Percentiles rank a stretch among this genome's conserved stretches.
Conservation (phyloP, 2,329 filamentous ascomycete species). For the Graphiopsis chlorocephala region DNA sequence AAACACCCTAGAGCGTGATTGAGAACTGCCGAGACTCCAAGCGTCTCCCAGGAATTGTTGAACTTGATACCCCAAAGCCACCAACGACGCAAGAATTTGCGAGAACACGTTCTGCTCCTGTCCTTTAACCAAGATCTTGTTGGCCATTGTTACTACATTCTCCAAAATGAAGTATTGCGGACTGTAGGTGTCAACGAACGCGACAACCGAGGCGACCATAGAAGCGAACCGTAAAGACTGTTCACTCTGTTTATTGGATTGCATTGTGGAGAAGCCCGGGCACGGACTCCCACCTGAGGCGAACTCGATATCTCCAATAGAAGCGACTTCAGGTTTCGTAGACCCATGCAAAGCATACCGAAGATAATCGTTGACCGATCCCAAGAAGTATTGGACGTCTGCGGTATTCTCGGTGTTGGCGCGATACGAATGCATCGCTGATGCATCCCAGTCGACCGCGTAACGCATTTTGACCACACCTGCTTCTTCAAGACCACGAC, state of each 20-base stretch:
- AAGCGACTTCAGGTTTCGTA: conserved; percentile 49
- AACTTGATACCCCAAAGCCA: conserved; percentile 74
- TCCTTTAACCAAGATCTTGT: neutral
- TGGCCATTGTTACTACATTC: conserved; percentile 68
- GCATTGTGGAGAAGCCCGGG: conserved; percentile 69
- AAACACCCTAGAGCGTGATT: conserved; percentile 67
- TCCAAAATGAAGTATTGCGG: conserved; percentile 75
- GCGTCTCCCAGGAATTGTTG: conserved; percentile 67
- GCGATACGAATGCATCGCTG: conserved; percentile 69
- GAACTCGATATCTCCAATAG: conserved; percentile 63
- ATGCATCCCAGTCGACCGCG: conserved; percentile 63
- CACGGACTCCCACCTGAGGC: conserved; percentile 75
- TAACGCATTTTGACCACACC: conserved; percentile 63
- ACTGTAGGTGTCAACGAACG: conserved; percentile 70
- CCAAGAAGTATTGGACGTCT: conserved; percentile 57
- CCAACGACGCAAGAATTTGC: conserved; percentile 69
- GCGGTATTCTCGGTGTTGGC: conserved; percentile 56
- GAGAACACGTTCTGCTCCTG: conserved; percentile 64
- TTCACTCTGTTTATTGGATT: conserved; percentile 54
- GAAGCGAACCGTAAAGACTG: conserved; percentile 68
- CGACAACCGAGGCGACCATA: conserved; percentile 71
- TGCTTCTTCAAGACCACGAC: conserved; percentile 71
- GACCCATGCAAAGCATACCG: conserved; percentile 53
- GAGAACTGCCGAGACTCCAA: conserved; percentile 65
- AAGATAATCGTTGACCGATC: conserved; percentile 70